Conservation (phyloP, 495 filamentous ascomycete genomes). For the Podospora tetraspora region DNA sequence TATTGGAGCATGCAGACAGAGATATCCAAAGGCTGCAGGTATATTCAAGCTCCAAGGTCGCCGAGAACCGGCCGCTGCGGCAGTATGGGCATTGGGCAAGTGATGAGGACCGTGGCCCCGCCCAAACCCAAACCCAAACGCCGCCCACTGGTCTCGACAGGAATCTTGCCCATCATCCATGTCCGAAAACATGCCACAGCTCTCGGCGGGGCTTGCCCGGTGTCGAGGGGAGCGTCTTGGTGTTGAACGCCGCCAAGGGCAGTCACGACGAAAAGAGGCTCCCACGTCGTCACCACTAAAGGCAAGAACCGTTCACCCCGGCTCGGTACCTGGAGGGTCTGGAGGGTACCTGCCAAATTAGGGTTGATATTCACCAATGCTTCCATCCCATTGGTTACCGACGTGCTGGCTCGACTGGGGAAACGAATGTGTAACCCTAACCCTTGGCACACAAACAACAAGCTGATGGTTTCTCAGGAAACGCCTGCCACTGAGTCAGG, state of each 20-base stretch:
- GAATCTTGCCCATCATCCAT: neutral
- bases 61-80: neutral
- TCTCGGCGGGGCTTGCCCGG: neutral
- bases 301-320: neutral
- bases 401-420: neutral
- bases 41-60: neutral
- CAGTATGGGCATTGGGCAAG: neutral
- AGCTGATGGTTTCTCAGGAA: no score
- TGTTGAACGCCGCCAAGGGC: neutral
- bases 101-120: neutral
- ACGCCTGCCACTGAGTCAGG: no score
- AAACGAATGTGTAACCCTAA: neutral
- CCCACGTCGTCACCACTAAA: neutral
- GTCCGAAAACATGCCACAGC: neutral
- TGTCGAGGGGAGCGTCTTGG: neutral
- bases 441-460: neutral
- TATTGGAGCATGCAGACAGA: neutral
- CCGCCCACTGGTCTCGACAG: no score
- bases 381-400: neutral
- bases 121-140: no score
- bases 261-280: neutral
- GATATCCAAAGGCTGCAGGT: neutral
- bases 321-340: neutral
- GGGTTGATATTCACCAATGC: neutral
- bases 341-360: neutral